Evolutionary conservation across 2,329 filamentous ascomycete genomes (phyloP), one percentile per base, ranked within the genome.

Genomic region (Grosmannia huntii): DNA sequence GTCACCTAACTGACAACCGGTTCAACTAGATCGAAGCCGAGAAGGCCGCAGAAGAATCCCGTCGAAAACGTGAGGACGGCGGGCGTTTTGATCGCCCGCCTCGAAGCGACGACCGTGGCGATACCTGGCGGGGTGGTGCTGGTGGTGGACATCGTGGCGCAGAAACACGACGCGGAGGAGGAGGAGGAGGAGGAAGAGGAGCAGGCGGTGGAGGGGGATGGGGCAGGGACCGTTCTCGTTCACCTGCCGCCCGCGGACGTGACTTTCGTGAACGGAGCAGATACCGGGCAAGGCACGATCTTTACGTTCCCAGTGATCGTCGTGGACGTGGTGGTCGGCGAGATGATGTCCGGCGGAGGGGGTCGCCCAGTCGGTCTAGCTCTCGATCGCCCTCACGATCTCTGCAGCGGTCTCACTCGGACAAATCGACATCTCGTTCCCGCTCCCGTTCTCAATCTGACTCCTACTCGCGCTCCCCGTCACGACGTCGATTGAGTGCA

Each of bases 31-130:
- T 90, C 56, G 86, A 95, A 67, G 87, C 89, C 41, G 90, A 94
- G 64, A 87, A 85, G 69, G 86, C 85, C 50, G 87, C 87, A 31
- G 88, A 94, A 68, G 84, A 88, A 67, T 81, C 83, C 31, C 84
- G 86, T 57, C 80, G 80, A 57, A 82, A 85, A 65, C 84, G 85
- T 62, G 87, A 92, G 66, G 82, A 86, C 58, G 38, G 44, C 9
- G 50, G 59, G 25, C 63, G 62, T 0, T 61, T 60, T 19, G 62
- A 60, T 41, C 58, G 59, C 6, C 56, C 59, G 3, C 44, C 25
- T 19, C 57, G 55, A 25, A 57, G 58, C 11, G 57, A 48, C 78
- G 82, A 65, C 31, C 66, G 68, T n/a, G 71, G 75, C 23, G 80
- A 82, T 60, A 75, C 73, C 46, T 81, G 80, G 72, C 76, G 77